Evolutionary conservation across 805 yeast species (phyloP), one percentile per base, ranked within the genome.

Genomic region (Hanseniaspora occidentalis): DNA sequence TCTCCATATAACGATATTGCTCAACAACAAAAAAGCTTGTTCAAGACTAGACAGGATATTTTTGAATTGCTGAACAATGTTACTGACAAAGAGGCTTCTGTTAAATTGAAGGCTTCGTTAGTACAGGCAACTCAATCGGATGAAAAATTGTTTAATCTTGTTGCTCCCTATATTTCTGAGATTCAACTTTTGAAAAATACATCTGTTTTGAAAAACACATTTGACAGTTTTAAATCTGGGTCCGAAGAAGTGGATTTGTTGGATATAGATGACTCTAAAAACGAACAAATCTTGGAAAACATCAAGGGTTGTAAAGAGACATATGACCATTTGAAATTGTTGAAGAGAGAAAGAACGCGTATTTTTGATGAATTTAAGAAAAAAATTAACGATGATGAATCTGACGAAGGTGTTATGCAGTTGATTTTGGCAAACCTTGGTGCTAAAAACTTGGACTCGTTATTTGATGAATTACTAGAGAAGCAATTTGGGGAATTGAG

Each of bases 301-400:
- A 64, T 84, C 14, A 62, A 64, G 9, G 55, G 58, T 18, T 64
- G 84, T 3, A 83, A 79, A 42, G 66, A 70, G n/a, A 56, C 69
- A 14, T 62, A 80, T 35, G 73, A 72, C 37, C 79, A 77, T 42
- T 66, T 89, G 51, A 73, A 73, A 43, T 66, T 72, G 35, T 54
- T 85, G 43, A 76, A 76, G 49, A 64, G 70, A 24, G 92, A 83
- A 54, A 74, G 94, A 36, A 56, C 64, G 5, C 66, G 74, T 29
- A 67, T 79, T 2, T 64, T 83, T 26, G 67, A 67, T 2, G 84
- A 77, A 38, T 66, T 89, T 51, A 85, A 85, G 52, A 69, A 65
- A 6, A 71, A 72, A 37, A 77, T 83, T 25, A 92, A 79, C 50
- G 67, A 70, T 11, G 97, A 89, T 60, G 96, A 89, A 54, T 84